A percentile compares a stretch with the other conserved stretches of the same genome.
Evolutionary conservation across 2,329 filamentous ascomycete genomes (phyloP).

Genomic region (Aureobasidium sp.): DNA sequence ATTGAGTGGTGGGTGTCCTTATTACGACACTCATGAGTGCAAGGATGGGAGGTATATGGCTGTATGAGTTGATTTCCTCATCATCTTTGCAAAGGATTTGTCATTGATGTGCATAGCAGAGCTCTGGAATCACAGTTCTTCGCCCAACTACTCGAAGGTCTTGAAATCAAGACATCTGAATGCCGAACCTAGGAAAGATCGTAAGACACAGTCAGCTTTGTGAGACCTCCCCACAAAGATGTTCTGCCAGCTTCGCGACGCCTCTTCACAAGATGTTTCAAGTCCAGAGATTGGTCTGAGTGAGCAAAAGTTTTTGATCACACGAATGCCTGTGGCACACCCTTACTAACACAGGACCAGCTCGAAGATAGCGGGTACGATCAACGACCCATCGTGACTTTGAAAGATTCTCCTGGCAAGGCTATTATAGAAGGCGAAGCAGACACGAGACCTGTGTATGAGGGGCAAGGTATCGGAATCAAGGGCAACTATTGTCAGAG

Average conservation of each 20-base stretch:
- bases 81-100: no score
- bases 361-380: slow-evolving; percentile 59
- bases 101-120: no score
- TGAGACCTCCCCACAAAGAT: slow-evolving; percentile 51
- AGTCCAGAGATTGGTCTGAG: slow-evolving; percentile 60
- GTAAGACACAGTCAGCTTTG: slow-evolving; percentile 61
- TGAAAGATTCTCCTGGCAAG: slow-evolving; percentile 62
- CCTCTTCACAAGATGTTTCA: slow-evolving; percentile 44
- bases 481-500: slow-evolving; percentile 62
- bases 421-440: slow-evolving; percentile 49
- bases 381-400: slow-evolving; percentile 61
- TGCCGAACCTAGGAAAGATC: slow-evolving; percentile 50
- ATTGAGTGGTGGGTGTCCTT: slow-evolving; percentile 79
- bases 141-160: slow-evolving; percentile 55
- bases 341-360: slow-evolving; percentile 70
- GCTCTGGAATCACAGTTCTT: slow-evolving; percentile 88
- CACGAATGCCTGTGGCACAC: slow-evolving; percentile 88
- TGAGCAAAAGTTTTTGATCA: slow-evolving; percentile 87
- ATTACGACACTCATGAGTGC: slow-evolving; percentile 84
- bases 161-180: slow-evolving; percentile 51
- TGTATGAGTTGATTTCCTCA: slow-evolving; percentile 41
- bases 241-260: no score
- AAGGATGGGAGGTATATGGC: slow-evolving; percentile 72
- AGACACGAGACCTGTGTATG: slow-evolving; percentile 33
- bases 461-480: slow-evolving; percentile 59